Evolutionary conservation across 257 asterid species (phyloP), one percentile per base, ranked within the genome.

Genomic region (Lycium barbarum): DNA sequence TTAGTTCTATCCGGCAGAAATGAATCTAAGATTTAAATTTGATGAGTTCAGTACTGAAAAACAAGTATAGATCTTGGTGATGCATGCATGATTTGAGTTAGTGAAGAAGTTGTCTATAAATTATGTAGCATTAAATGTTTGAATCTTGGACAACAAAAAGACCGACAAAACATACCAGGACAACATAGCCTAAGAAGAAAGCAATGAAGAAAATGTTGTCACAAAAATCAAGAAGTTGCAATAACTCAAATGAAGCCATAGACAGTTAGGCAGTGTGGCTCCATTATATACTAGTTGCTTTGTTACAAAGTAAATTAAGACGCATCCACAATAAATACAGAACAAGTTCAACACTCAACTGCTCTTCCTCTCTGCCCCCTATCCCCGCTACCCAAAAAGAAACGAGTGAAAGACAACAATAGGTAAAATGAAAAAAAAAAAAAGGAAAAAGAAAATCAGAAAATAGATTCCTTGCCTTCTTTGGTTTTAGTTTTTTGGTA

Each of bases 141-240:
- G 15, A 7, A 14, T 26, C 14, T 49, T 26, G 22, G 17, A 76
- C 38, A 13, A 51, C 4, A 51, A 51, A 76, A 51, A 51, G 47
- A 22, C 8, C n/a, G n/a, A n/a, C n/a, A n/a, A n/a, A n/a, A n/a
- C n/a, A n/a, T n/a, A n/a, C n/a, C 4, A 20, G 18, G 59, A 68
- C 26, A 13, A 91, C 84, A 89, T 83, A 83, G 88, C 80, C 76
- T 49, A 81, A 26, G 59, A 33, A 51, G 65, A 76, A 53, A 76
- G 82, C 33, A 76, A 53, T 14, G 49, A 76, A 26, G 45, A 36
- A 76, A 20, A 53, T 51, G 63, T 76, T 26, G 5, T 76, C 63
- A 57, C 47, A 51, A 51, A 51, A 53, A 20, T 2, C 65, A 53
- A 33, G n/a, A 49, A 76, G 35, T 22, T 76, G 63, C 82, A 76